These are phyloP conservation scores for Exidia glandulosa DNA, from an alignment of 768 basidiomycete genomes.

Conservation along the genomic window DNA sequence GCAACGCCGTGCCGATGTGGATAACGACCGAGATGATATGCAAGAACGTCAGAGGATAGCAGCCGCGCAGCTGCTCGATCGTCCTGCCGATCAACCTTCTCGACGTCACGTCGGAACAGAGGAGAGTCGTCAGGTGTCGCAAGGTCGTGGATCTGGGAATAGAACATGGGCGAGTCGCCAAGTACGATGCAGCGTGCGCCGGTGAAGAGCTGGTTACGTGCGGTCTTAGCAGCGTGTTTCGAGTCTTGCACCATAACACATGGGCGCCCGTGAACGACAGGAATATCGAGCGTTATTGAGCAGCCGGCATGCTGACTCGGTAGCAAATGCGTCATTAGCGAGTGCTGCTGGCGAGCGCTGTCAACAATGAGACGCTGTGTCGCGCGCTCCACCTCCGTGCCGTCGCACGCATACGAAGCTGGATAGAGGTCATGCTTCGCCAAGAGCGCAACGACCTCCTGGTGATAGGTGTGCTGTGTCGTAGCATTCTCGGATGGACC, in stretches of 20 bases:
- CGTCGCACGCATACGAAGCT: slow-evolving; percentile 25
- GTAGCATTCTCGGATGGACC: not conserved
- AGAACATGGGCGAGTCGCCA: slow-evolving; percentile 13
- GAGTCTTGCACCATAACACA: slow-evolving; percentile 25
- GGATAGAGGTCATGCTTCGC: slow-evolving; percentile 11
- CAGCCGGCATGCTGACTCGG: not conserved
- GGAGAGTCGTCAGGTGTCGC: slow-evolving; percentile 8
- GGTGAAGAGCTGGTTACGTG: slow-evolving; percentile 23
- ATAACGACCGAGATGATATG: slow-evolving; percentile 14
- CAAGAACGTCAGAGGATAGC: slow-evolving; percentile 24
- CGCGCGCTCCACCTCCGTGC: slow-evolving; percentile 20
- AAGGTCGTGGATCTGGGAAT: slow-evolving; percentile 8
- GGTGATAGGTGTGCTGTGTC: too few relatives aligned
- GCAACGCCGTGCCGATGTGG: slow-evolving; percentile 17
- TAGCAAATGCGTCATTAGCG: not conserved
- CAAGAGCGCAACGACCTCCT: too few relatives aligned
- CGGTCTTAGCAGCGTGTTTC: slow-evolving; percentile 26
- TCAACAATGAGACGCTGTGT: slow-evolving; percentile 14
- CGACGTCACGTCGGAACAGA: slow-evolving; percentile 23
- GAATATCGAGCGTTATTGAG: slow-evolving; percentile 6
- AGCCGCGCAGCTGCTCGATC: slow-evolving; percentile 31
- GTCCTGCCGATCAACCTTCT: slow-evolving; percentile 34
- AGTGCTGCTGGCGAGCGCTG: not conserved
- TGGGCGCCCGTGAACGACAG: slow-evolving; percentile 9
- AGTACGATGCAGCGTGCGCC: slow-evolving; percentile 20